Evolutionary conservation across 139 green algal species (phyloP).

Genomic region (Pseudopediastrum boryanum): DNA sequence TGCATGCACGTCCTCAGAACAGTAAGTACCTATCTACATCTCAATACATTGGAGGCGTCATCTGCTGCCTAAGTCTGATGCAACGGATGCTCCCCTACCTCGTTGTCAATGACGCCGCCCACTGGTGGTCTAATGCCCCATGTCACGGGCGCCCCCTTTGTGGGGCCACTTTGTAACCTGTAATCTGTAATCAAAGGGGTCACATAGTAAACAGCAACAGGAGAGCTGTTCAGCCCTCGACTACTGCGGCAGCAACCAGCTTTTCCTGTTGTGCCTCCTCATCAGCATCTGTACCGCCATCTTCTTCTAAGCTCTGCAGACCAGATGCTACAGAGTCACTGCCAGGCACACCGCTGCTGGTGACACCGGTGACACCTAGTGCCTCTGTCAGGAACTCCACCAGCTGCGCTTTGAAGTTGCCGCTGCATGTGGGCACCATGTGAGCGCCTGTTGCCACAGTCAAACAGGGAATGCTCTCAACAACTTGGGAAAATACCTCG

Average conservation of each 20-base stretch:
- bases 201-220: too few relatives aligned
- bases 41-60: too few relatives aligned
- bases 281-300: neutral
- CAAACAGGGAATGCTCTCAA: neutral
- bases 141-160: too few relatives aligned
- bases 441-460: slow-evolving; percentile 48
- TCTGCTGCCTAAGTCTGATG: too few relatives aligned
- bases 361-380: neutral
- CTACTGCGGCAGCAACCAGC: slow-evolving; percentile 5
- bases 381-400: slow-evolving; percentile 33
- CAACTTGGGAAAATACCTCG: neutral
- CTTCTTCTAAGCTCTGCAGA: slow-evolving; percentile 2
- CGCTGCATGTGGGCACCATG: slow-evolving; percentile 63
- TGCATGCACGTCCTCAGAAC: too few relatives aligned
- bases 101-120: too few relatives aligned
- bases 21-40: too few relatives aligned
- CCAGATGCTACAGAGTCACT: neutral
- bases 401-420: slow-evolving; percentile 52
- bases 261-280: slow-evolving; percentile 1
- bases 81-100: too few relatives aligned
- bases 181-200: too few relatives aligned
- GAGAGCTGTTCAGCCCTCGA: too few relatives aligned
- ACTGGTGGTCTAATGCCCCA: too few relatives aligned
- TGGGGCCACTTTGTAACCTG: too few relatives aligned
- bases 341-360: neutral